Evolutionary conservation across 2,329 filamentous ascomycete species (phyloP).

Genomic region (Alternaria metachromatica): DNA sequence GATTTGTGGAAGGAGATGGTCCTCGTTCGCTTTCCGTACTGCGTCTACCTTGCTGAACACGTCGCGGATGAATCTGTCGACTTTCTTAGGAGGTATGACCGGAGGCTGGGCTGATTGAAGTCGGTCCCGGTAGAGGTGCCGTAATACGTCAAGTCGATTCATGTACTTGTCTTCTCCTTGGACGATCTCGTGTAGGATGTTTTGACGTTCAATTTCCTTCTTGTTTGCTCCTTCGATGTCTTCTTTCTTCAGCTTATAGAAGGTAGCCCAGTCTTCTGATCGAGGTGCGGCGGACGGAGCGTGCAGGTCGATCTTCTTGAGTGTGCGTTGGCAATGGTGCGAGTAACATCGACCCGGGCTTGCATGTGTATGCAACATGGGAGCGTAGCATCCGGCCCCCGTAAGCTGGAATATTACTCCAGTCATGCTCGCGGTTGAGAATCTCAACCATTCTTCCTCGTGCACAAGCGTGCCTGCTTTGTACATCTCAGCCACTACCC

Average conservation of each 20-base stretch:
- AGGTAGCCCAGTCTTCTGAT: slow-evolving; percentile 85
- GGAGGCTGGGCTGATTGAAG: slow-evolving; percentile 75
- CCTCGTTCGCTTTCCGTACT: slow-evolving; percentile 90
- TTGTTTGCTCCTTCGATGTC: slow-evolving; percentile 73
- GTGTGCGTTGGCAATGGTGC: slow-evolving; percentile 87
- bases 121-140: slow-evolving; percentile 83
- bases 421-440: slow-evolving; percentile 78
- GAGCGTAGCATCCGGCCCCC: slow-evolving; percentile 87
- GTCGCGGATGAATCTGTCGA: slow-evolving; percentile 78
- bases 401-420: slow-evolving; percentile 95
- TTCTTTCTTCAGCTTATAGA: slow-evolving; percentile 83
- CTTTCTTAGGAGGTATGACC: slow-evolving; percentile 78
- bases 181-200: slow-evolving; percentile 93
- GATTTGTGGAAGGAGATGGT: slow-evolving; percentile 87
- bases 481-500: slow-evolving; percentile 82
- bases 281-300: slow-evolving; percentile 70
- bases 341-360: slow-evolving; percentile 85
- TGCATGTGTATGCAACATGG: slow-evolving; percentile 74
- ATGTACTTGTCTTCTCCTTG: slow-evolving; percentile 92
- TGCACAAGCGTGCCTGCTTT: slow-evolving; percentile 76
- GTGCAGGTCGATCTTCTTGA: slow-evolving; percentile 92
- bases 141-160: slow-evolving; percentile 84
- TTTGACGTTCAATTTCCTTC: slow-evolving; percentile 92
- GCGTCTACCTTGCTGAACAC: slow-evolving; percentile 92
- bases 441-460: slow-evolving; percentile 98